phyloP scores from a whole-genome alignment of 805 yeast species.

The Cyberlindnera lachancei region DNA sequence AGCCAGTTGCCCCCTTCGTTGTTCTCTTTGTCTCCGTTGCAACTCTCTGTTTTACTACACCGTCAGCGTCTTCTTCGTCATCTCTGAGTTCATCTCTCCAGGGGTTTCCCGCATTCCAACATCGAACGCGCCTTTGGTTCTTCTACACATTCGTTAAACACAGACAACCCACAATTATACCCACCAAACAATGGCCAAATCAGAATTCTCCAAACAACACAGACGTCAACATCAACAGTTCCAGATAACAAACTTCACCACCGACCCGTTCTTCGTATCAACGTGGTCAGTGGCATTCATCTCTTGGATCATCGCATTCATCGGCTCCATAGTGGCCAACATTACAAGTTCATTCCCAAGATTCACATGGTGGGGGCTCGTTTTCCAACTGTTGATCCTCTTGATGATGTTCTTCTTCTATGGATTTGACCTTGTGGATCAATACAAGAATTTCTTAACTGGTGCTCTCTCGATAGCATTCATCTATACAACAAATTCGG shows the following conservation, averaged over 20 bases:
- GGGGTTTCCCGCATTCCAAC: neutral
- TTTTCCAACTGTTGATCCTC: slow-evolving; percentile 62
- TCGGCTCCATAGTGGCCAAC: slow-evolving; percentile 67
- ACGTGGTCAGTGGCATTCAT: slow-evolving; percentile 67
- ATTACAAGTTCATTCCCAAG: slow-evolving; percentile 49
- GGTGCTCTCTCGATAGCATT: slow-evolving; percentile 55
- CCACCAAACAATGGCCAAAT: slow-evolving; percentile 1
- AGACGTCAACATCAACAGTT: no score
- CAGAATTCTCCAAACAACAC: neutral
- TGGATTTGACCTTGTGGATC: slow-evolving; percentile 56
- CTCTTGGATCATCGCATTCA: slow-evolving; percentile 85
- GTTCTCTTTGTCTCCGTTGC: no score
- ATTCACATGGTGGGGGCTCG: slow-evolving; percentile 96
- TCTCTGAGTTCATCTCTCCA: neutral
- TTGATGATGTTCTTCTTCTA: slow-evolving; percentile 44
- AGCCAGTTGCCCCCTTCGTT: no score
- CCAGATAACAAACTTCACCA: slow-evolving; percentile 38
- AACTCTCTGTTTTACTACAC: no score
- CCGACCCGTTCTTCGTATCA: slow-evolving; percentile 85
- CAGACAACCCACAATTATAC: neutral
- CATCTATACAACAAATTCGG: slow-evolving; percentile 76
- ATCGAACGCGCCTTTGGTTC: neutral
- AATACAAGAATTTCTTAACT: slow-evolving; percentile 47
- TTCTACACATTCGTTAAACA: neutral
- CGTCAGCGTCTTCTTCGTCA: no score